Evolutionary conservation across 1,284 basidiomycete species (phyloP), one percentile per base, ranked within the genome.

Genomic region (Cryptococcus sp.): DNA sequence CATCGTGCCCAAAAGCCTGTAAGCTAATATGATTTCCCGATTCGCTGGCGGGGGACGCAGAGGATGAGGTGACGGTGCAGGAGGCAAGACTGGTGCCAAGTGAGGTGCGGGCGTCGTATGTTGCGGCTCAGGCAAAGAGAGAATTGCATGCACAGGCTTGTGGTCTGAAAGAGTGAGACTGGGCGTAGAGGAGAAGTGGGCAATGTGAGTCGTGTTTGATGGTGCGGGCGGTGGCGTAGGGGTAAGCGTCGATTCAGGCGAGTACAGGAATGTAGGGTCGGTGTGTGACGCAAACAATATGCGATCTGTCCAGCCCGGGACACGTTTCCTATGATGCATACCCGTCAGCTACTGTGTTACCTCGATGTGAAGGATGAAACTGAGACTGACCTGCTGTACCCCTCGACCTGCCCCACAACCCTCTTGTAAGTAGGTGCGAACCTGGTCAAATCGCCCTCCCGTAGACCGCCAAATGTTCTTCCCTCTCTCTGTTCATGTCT

Each of bases 281-380:
- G 83, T 82, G 67, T 88, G 81, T 6, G 91, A 91, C 2, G 89
- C 83, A 74, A 93, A 96, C 65, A 99, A 80, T 48, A 99, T 86
- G 45, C 95, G 85, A 77, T 99, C 95, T 22, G 94, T 97, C 91
- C 93, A 99, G 20, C 93, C 88, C 0, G 95, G 95, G 6, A 83
- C 82, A 7, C 95, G 86, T 70, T 87, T 90, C 25, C 80, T 77
- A 73, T 44, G 48, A 50, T 34, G 13, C 29, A 23, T 17, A 25
- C 17, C 10, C 50, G 15, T 54, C 48, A 50, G 16, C 20, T 23
- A 13, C 29, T 34, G 8, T 4, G 29, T 34, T 34, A 13, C 29
- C 29, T 10, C 8, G 8, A 10, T 34, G 8, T 34, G 5, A 16
- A n/a, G 11, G n/a, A 15, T 23, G 11, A 52, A 16, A 26, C 26